A percentile compares a stretch with the other conserved stretches of the same genome.
Evolutionary conservation across 2,329 filamentous ascomycete species (phyloP).

Genomic region (Colletotrichum limetticola): DNA sequence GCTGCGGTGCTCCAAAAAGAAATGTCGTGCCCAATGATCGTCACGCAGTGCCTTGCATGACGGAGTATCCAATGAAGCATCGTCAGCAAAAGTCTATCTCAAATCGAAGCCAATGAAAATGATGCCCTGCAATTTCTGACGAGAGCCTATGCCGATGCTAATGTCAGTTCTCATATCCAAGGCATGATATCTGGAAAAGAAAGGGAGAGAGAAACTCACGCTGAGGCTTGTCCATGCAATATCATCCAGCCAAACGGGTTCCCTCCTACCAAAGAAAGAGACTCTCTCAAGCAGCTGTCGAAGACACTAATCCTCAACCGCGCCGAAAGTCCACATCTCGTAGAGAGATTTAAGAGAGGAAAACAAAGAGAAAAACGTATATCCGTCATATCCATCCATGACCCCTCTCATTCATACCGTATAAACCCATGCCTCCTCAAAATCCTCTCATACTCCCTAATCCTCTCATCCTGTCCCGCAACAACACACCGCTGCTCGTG

Average conservation of each 20-base stretch:
- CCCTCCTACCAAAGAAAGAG: slow-evolving; percentile 21
- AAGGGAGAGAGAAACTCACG: neutral
- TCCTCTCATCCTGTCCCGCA: slow-evolving; percentile 30
- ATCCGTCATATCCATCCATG: neutral
- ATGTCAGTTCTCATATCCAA: slow-evolving; percentile 11
- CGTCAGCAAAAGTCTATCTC: slow-evolving; percentile 19
- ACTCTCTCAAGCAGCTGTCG: neutral
- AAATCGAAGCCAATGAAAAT: slow-evolving; percentile 1
- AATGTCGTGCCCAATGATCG: neutral
- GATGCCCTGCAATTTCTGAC: slow-evolving; percentile 21
- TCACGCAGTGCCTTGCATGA: slow-evolving; percentile 10
- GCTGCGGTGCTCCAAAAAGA: neutral
- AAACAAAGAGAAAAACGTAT: neutral
- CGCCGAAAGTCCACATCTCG: neutral
- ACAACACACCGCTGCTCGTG: slow-evolving; percentile 27
- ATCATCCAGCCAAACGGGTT: slow-evolving; percentile 7
- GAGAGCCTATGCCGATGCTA: neutral
- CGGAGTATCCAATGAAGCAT: slow-evolving; percentile 14
- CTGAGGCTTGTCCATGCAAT: neutral
- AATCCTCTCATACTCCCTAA: slow-evolving; percentile 38
- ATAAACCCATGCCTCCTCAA: slow-evolving; percentile 38
- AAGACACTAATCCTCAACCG: neutral
- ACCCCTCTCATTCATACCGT: slow-evolving; percentile 11
- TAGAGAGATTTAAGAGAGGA: too few species aligned
- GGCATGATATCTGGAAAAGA: neutral